Evolutionary conservation across 2,329 filamentous ascomycete species (phyloP), one percentile per base, ranked within the genome.

Genomic region (Periconia digitata): DNA sequence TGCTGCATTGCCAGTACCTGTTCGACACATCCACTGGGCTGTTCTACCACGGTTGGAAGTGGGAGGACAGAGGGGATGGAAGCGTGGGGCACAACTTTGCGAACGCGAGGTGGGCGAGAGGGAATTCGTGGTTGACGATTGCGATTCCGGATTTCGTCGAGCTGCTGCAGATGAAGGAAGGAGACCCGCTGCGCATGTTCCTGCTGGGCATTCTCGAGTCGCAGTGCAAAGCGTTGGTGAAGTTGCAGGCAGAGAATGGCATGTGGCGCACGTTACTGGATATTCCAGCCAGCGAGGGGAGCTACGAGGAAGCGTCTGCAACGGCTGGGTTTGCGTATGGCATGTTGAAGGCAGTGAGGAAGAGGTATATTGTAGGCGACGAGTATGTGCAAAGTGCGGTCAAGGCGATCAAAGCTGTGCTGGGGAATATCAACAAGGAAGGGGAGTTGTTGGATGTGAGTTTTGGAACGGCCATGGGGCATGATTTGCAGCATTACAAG

Each of bases 31-130:
- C 78, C 49, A 84, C 86, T 0, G 88, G 89, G 0, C 75, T 92
- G 0, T 92, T 88, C 70, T 92, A 87, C 75, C 89, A 92, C 69
- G 89, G 89, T 22, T 92, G 89, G 89, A 86, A 85, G 8, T 92
- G 90, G 58, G 79, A 85, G 41, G 80, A 84, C 1, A 81, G 80
- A 24, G 58, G 59, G 13, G 63, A 65, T 8, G 86, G 84, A 0
- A 60, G 68, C 20, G 60, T 76, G 7, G 76, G 80, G 2, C 80
- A 83, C 57, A 82, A 83, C 55, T 83, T 82, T 55, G 80, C 79
- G 2, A 59, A 73, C 43, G 80, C 79, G 8, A 69, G 78, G 29
- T 83, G 80, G 80, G 80, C 79, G 12, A 68, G 80, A n/a, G 80
- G 80, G 16, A 89, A 89, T 64, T 80, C 78, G 52, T 92, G 89